Evolutionary conservation across 2,329 filamentous ascomycete genomes (phyloP), one percentile per base, ranked within the genome.

Genomic region (Cytospora schulzeri): DNA sequence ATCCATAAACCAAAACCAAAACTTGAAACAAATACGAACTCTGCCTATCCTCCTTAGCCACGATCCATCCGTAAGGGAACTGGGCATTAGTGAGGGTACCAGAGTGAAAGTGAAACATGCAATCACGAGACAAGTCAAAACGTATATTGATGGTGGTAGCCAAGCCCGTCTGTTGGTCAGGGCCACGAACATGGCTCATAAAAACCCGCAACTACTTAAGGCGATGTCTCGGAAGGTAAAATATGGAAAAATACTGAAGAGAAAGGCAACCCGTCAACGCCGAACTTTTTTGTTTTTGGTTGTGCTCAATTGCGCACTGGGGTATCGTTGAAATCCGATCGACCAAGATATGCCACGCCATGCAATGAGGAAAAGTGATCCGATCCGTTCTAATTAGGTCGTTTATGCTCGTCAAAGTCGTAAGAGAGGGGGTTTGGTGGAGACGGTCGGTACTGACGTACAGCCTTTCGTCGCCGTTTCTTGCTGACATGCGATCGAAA

Each of bases 361-460:
- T 61, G 57, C 61, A 52, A 57, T 59, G 22, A 58, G 35, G 9
- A 65, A 24, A 69, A 69, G 59, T 52, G 22, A 57, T 45, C 55
- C 33, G 62, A 66, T 28, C 19, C 62, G 41, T 52, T 59, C 29
- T 60, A 51, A 7, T 35, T n/a, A 24, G 53, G 24, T 45, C 56
- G 24, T 51, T 45, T 24, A 60, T 51, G 55, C 58, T 62, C 59
- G 50, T 63, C 45, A 60, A 22, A 51, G 22, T 59, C 61, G 22
- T 61, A 41, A 64, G 14, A 8, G 29, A 26, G 22, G n/a, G 22
- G n/a, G 22, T 15, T 55, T 6, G 12, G 41, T 59, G 45, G 45
- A 24, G 45, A 19, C 17, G 45, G 19, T n/a, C 41, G 41, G 17
- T 45, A 19, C 12, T 12, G 24, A 54, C 58, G 53, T 66, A 64